Evolutionary conservation across 2,329 filamentous ascomycete species (phyloP).

Genomic region (Alternaria ventricosa): DNA sequence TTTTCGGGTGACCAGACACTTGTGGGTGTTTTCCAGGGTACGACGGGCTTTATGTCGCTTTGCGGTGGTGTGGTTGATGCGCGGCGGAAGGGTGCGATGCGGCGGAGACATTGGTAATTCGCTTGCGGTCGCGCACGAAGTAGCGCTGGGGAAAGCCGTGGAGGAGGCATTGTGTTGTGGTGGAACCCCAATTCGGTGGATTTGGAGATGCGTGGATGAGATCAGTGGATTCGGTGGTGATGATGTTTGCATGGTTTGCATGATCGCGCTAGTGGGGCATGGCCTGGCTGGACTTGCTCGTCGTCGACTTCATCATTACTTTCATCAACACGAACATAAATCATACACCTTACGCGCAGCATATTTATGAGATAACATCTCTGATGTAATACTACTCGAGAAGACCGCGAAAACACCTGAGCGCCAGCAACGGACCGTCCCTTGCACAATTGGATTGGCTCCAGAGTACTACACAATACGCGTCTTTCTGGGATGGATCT

Average conservation of each 20-base stretch:
- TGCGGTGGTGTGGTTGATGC: constrained; percentile 28
- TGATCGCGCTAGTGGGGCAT: constrained; percentile 3
- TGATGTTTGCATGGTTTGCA: constrained; percentile 35
- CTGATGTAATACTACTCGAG: background rate
- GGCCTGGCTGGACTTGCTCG: constrained; percentile 12
- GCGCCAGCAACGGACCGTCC: background rate
- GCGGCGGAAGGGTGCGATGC: constrained; percentile 24
- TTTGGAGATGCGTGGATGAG: constrained; percentile 15
- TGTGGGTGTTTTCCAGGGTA: constrained; percentile 48
- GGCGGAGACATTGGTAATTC: constrained; percentile 31
- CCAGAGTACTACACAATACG: background rate
- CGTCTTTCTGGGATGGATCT: background rate
- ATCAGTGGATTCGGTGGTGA: constrained; percentile 23
- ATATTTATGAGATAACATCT: background rate
- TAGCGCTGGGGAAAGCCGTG: constrained; percentile 29
- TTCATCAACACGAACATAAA: background rate
- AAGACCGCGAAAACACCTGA: background rate
- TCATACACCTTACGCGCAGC: background rate
- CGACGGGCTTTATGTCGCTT: constrained; percentile 29
- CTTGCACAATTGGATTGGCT: background rate
- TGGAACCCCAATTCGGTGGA: constrained; percentile 11
- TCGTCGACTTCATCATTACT: background rate
- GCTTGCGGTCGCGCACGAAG: constrained; percentile 32
- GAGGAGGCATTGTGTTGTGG: constrained; percentile 34
- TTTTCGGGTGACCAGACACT: constrained; percentile 48